Base-by-base conservation (phyloP, 2,329 filamentous ascomycete genomes). In the Ophiostoma triangulosporum region DNA sequence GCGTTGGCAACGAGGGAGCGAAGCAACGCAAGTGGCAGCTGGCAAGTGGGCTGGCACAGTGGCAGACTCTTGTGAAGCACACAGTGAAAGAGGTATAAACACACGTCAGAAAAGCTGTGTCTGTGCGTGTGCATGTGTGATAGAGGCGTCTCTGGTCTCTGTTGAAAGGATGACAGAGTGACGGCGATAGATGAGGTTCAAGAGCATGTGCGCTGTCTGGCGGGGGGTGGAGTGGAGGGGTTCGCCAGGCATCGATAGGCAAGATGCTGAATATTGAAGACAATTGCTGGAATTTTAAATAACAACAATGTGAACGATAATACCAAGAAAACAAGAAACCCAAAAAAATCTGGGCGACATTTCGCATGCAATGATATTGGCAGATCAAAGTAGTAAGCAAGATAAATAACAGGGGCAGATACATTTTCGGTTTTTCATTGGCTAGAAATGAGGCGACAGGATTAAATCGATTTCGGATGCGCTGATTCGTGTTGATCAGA, bases 1-100 rank as follows among this genome's bases (percentile, higher is more conserved):
- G 57, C 56, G 57, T 56, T 59, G 56, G 57, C 57, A 58, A 50
- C 22, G 26, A 29, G 20, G 40, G 22, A 54, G 36, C 26, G 35
- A 52, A 43, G 51, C 52, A 50, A 51, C 36, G 45, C 51, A 53
- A 22, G 38, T 15, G 20, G n/a, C 32, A 35, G 20, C n/a, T 26
- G 26, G 17, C 36, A 31, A 36, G 15, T 32, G 35, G 22, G 27
- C 32, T 17, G 26, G 48, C 24, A 12, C 29, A 7, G n/a, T 17
- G n/a, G 33, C 38, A 51, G 38, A 32, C n/a, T n/a, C 8, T 17
- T 20, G 4, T 17, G 17, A 53, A 33, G 31, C 8, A 17, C 17
- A 29, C 27, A 24, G 6, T 12, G 6, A 40, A 27, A 22, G 17
- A 53, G 12, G 29, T 15, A n/a, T 31, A 38, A 27, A 9, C 9